Conservation (phyloP, 257 asterid genomes). For the Solanum peruvianum region DNA sequence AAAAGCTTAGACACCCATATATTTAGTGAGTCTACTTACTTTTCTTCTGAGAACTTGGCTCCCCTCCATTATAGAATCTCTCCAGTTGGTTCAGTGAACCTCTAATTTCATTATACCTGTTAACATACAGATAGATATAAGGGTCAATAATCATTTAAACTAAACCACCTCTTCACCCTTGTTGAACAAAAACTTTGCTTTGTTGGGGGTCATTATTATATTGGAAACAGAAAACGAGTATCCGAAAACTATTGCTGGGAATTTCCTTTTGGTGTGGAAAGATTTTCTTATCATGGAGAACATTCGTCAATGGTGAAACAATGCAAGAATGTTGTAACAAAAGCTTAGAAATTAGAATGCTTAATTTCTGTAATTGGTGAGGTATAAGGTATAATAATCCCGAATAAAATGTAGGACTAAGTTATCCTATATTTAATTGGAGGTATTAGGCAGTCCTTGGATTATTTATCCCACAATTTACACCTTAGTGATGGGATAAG, state of each 20-base stretch:
- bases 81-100: neutral
- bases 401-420: no score
- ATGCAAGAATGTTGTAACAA: neutral
- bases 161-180: neutral
- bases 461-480: no score
- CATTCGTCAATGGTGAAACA: neutral
- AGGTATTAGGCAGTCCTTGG: no score
- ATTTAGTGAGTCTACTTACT: neutral
- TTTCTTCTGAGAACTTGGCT: neutral
- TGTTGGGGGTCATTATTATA: neutral
- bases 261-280: neutral
- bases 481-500: no score
- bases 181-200: neutral
- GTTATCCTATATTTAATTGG: no score
- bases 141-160: neutral
- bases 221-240: neutral
- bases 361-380: no score
- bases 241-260: neutral
- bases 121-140: no score
- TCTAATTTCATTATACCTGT: neutral
- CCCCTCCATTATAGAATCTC: neutral
- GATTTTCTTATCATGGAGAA: neutral
- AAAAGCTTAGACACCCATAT: neutral
- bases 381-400: no score
- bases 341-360: neutral